Conservation (phyloP, 2,329 filamentous ascomycete genomes). For the Aspergillus novoparasiticus region DNA sequence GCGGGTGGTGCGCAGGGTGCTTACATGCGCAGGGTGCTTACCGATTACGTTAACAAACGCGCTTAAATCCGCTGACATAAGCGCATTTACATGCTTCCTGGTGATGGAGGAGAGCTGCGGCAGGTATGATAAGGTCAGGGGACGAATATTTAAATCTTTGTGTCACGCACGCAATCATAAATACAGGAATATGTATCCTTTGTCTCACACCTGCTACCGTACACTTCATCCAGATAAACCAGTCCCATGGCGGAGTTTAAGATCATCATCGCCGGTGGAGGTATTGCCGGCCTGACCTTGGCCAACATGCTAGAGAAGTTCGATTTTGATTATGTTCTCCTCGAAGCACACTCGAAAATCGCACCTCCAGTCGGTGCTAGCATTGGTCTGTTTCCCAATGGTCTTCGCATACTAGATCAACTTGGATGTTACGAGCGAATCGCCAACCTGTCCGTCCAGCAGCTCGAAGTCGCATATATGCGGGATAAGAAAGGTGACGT, state of each 20-base stretch:
- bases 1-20: no score
- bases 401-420: slow-evolving; percentile 54
- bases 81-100: no score
- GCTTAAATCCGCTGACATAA: no score
- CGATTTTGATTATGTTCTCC: slow-evolving; percentile 52
- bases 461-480: not conserved
- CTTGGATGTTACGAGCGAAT: slow-evolving; percentile 36
- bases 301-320: slow-evolving; percentile 51
- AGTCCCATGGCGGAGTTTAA: not conserved
- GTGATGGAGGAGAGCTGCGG: no score
- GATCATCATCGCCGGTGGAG: slow-evolving; percentile 54
- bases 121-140: no score
- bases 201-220: no score
- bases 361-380: slow-evolving; percentile 51
- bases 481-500: not conserved
- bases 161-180: no score
- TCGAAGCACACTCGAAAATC: slow-evolving; percentile 45
- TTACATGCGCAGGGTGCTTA: no score
- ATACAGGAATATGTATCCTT: no score
- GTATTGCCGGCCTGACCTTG: slow-evolving; percentile 51
- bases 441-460: not conserved
- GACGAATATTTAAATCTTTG: no score
- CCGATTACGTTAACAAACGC: no score
- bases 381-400: slow-evolving; percentile 50
- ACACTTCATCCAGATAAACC: no score